phyloP scores from a whole-genome alignment of 1,284 basidiomycete species.

The Ceratobasidium papillatum region DNA sequence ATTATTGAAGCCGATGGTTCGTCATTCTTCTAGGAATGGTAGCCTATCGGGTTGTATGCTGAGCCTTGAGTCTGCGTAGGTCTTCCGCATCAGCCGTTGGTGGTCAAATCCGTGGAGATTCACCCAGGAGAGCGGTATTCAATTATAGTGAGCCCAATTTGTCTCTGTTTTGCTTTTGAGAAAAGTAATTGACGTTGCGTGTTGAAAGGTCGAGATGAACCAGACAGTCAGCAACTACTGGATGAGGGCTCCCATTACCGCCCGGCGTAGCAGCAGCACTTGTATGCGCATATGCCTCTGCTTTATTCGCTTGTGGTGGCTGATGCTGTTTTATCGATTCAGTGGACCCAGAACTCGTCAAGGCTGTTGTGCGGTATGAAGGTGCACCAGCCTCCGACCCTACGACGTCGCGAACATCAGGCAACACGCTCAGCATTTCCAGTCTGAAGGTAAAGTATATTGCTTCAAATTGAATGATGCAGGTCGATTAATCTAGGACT shows the following conservation, averaged over 20 bases:
- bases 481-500: too few species aligned
- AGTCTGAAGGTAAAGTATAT: constrained; percentile 9
- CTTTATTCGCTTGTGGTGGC: neutral
- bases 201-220: constrained; percentile 25
- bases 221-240: constrained; percentile 43
- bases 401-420: constrained; percentile 49
- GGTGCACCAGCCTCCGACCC: constrained; percentile 53
- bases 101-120: constrained; percentile 25
- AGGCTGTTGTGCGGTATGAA: constrained; percentile 56
- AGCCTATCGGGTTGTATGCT: constrained; percentile 1
- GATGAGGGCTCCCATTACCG: constrained; percentile 47
- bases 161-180: too few species aligned
- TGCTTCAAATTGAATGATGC: too few species aligned
- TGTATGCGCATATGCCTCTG: neutral
- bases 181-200: neutral
- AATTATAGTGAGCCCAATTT: constrained; percentile 43
- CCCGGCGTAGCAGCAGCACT: constrained; percentile 39
- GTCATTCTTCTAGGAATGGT: neutral
- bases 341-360: constrained; percentile 48
- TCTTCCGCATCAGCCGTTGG: constrained; percentile 8
- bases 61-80: neutral
- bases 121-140: constrained; percentile 45
- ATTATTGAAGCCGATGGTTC: constrained; percentile 53
- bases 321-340: neutral
- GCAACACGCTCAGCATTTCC: constrained; percentile 41